Percentiles rank a stretch among this genome's conserved stretches.
phyloP scores from a whole-genome alignment of 1,284 basidiomycete species.

The Kalmanozyma brasiliensis region DNA sequence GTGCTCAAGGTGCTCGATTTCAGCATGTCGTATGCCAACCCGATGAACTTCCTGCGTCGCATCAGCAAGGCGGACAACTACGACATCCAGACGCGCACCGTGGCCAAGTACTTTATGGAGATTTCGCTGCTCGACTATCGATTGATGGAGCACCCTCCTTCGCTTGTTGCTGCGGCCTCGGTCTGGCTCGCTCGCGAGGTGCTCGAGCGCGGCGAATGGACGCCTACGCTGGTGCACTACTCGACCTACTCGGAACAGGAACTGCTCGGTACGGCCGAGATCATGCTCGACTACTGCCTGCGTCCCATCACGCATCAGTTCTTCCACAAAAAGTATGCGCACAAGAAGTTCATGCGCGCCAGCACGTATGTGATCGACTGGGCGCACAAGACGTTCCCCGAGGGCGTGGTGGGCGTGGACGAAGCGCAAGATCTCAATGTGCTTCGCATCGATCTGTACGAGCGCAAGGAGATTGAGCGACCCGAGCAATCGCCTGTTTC shows the following conservation, averaged over 20 bases:
- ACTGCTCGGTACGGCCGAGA: conserved; percentile 84
- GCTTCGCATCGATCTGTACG: conserved; percentile 58
- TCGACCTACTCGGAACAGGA: conserved; percentile 87
- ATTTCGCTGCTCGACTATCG: conserved; percentile 88
- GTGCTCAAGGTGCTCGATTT: conserved; percentile 90
- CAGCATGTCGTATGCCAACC: conserved; percentile 91
- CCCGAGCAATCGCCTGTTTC: conserved; percentile 44
- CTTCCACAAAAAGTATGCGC: conserved; percentile 67
- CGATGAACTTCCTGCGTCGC: conserved; percentile 89
- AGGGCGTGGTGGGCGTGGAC: conserved; percentile 53
- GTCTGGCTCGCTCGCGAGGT: conserved; percentile 91
- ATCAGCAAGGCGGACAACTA: conserved; percentile 67
- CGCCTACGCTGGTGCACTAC: conserved; percentile 86
- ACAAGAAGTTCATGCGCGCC: conserved; percentile 67
- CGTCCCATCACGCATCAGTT: conserved; percentile 59
- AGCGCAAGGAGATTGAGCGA: conserved; percentile 44
- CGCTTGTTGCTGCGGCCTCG: conserved; percentile 84
- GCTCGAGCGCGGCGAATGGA: conserved; percentile 84
- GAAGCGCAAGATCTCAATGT: conserved; percentile 50
- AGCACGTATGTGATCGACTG: conserved; percentile 64
- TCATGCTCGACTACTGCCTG: conserved; percentile 85
- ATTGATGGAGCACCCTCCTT: conserved; percentile 82
- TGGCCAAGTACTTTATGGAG: conserved; percentile 84
- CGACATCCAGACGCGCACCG: conserved; percentile 86
- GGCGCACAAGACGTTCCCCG: conserved; percentile 59